These are phyloP conservation scores for Yamadazyma kanchanaburiensis DNA, from an alignment of 1,139 yeast genomes.

Conservation along the genomic window DNA sequence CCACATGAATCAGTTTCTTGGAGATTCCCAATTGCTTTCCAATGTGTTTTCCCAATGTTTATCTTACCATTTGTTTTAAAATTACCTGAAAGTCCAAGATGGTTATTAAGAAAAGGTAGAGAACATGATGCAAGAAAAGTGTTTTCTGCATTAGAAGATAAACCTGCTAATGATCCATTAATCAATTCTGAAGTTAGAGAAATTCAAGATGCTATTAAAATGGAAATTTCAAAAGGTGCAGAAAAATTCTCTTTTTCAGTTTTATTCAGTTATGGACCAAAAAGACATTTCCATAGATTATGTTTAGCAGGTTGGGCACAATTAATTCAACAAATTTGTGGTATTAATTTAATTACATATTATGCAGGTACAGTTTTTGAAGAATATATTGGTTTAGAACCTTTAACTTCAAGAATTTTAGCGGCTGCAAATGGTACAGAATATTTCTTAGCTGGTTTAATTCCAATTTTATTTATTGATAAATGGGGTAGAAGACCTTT, in stretches of 20 bases:
- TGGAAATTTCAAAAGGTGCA: conserved; percentile 22
- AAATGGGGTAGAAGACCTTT: conserved; percentile 51
- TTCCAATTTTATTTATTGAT: conserved; percentile 47
- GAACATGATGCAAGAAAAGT: conserved; percentile 48
- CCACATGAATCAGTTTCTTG: conserved; percentile 23
- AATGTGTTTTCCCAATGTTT: conserved; percentile 31
- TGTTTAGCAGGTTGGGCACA: conserved; percentile 47
- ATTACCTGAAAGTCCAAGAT: conserved; percentile 52
- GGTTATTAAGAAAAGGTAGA: conserved; percentile 39
- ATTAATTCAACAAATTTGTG: conserved; percentile 43
- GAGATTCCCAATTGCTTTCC: conserved; percentile 51
- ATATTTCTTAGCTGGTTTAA: conserved; percentile 39
- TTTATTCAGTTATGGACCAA: conserved; percentile 35
- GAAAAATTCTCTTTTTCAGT: conserved; percentile 20
- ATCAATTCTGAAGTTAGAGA: conserved; percentile 29
- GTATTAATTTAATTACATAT: conserved; percentile 34
- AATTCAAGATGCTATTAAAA: conserved; percentile 25
- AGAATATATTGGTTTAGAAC: conserved; percentile 36
- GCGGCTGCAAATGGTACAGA: conserved; percentile 38
- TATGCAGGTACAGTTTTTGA: conserved; percentile 48
- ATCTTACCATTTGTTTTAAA: conserved; percentile 25
- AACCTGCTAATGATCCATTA: conserved; percentile 23
- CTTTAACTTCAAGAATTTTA: conserved; percentile 32
- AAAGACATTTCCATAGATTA: conserved; percentile 46
- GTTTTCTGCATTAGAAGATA: conserved; percentile 41